Percentiles rank a stretch among this genome's conserved stretches.
These are phyloP conservation scores for Alternaria conjuncta DNA, from an alignment of 2,329 filamentous ascomycete species.

Conservation along the genomic window DNA sequence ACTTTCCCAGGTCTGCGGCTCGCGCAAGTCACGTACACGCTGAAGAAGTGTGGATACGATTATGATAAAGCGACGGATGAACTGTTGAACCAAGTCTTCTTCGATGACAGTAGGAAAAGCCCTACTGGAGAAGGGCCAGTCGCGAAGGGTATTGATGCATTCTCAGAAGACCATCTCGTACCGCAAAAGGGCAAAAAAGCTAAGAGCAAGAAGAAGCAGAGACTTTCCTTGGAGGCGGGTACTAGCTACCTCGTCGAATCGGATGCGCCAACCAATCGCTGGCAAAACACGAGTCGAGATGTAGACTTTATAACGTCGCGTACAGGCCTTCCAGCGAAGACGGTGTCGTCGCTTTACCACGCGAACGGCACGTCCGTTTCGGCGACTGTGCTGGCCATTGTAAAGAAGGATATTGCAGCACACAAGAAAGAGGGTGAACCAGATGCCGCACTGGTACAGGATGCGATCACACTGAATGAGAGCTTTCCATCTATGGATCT, in stretches of 20 bases:
- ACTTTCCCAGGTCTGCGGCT: constrained; percentile 75
- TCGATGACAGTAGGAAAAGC: constrained; percentile 69
- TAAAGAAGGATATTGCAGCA: constrained; percentile 55
- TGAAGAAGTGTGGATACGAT: constrained; percentile 72
- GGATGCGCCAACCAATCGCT: constrained; percentile 57
- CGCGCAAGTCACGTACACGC: constrained; percentile 68
- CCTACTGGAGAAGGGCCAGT: constrained; percentile 51
- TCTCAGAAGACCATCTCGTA: constrained; percentile 65
- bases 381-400: constrained; percentile 62
- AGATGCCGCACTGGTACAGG: constrained; percentile 54
- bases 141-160: constrained; percentile 81
- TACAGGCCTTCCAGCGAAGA: constrained; percentile 54
- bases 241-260: constrained; percentile 33
- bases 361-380: constrained; percentile 62
- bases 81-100: constrained; percentile 77
- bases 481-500: constrained; percentile 62
- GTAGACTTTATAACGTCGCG: constrained; percentile 66
- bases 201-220: constrained; percentile 53
- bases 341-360: constrained; percentile 65
- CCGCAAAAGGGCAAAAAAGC: constrained; percentile 50
- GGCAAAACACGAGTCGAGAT: constrained; percentile 63
- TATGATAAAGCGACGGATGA: constrained; percentile 77
- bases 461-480: constrained; percentile 60
- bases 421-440: constrained; percentile 41
- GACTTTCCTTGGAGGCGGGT: constrained; percentile 19